Base-by-base conservation (phyloP, 1,284 basidiomycete genomes). In the Fereydounia khargensis region DNA sequence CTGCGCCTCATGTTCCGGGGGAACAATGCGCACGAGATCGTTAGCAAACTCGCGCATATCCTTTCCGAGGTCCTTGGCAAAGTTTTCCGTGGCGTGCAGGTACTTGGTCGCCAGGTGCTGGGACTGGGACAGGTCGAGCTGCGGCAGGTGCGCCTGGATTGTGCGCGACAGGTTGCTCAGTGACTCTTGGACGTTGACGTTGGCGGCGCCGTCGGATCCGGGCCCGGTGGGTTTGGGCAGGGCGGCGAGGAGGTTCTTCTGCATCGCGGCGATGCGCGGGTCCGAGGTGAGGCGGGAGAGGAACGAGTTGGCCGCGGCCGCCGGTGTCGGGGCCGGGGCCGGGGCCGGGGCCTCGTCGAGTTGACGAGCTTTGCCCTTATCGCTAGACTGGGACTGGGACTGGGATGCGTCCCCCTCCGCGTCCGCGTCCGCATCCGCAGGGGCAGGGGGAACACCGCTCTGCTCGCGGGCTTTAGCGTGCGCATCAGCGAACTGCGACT, bases 11-110 rank as follows among this genome's bases (percentile, higher is more conserved):
- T 21, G 37, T n/a, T 61, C 58, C 6, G 67, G 65, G 11, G 67
- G 67, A 1, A 70, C 67, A 17, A 70, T 43, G 13, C 61, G 53
- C 7, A 70, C 65, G 19, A 70, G 36, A 22, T 70, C 67, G 13
- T 53, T 53, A 16, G 65, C 57, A 20, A 70, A 46, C 5, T 56
- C 59, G 16, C 47, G 53, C 62, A 70, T 65, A 20, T 70, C 67
- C 28, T 57, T 60, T 24, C 64, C 61, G 13, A 65, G 47, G 37
- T 70, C 65, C 19, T 45, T 42, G 9, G 65, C 65, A 39, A 59
- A 60, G 33, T 40, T 61, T 33, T 70, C 57, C 11, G 50, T 55
- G 7, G 56, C 65, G 17, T 53, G 51, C 37, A 55, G 39, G 27
- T 70, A 70, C n/a, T 47, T 44, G 11, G 45, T 51, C 2, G 67